These are phyloP conservation scores for Podospora didyma DNA, from an alignment of 495 filamentous ascomycete species.

Conservation along the genomic window DNA sequence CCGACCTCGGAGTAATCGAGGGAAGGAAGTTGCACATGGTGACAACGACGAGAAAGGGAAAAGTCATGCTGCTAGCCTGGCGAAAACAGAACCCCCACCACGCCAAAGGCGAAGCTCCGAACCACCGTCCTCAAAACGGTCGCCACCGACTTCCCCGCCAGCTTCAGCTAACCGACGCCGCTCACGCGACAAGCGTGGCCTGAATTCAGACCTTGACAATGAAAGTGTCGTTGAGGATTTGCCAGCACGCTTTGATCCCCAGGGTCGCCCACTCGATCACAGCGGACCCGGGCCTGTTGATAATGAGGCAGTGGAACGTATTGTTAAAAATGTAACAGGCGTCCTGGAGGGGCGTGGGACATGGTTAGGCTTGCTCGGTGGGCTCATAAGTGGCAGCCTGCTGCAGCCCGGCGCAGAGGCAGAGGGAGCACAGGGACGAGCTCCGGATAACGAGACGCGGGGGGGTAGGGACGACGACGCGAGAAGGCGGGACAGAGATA, in stretches of 20 bases:
- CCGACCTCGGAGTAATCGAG: not conserved
- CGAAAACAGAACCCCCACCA: not conserved
- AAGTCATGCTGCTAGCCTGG: not conserved
- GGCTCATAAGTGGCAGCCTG: conserved; percentile 21
- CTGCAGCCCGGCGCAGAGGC: conserved; percentile 13
- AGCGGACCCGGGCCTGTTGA: conserved; percentile 15
- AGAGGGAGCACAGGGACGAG: not conserved
- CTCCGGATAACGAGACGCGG: not conserved
- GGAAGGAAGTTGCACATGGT: not conserved
- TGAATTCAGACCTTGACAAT: conserved; percentile 29
- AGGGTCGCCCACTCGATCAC: conserved; percentile 49
- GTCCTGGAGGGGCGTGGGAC: conserved; percentile 27
- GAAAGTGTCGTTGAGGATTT: conserved; percentile 42
- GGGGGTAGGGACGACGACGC: conserved; percentile 6
- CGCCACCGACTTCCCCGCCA: conserved; percentile 18
- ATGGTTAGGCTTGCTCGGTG: conserved; percentile 26
- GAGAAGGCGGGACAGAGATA: not conserved
- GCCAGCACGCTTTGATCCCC: conserved; percentile 62
- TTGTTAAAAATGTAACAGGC: conserved; percentile 30
- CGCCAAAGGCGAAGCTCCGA: conserved; percentile 32
- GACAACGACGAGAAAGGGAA: conserved; percentile 4
- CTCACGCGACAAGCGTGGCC: conserved; percentile 18
- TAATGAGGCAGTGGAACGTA: conserved; percentile 24
- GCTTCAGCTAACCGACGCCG: conserved; percentile 10
- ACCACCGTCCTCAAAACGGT: conserved; percentile 24